Percentiles rank a stretch among this genome's conserved stretches.
phyloP scores from a whole-genome alignment of 208 protist genomes.

The Crithidia fasciculata region DNA sequence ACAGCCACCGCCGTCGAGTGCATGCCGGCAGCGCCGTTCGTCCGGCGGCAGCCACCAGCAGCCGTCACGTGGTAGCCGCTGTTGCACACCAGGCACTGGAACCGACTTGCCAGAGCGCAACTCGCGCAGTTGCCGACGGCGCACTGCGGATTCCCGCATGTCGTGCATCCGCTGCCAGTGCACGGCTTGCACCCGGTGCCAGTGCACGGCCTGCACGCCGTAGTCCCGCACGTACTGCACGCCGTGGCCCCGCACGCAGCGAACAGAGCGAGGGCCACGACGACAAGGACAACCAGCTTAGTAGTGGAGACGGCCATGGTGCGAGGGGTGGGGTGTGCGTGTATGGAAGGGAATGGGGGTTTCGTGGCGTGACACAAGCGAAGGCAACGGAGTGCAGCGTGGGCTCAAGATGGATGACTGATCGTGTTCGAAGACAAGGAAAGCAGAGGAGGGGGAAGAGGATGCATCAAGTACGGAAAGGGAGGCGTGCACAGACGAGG shows the following conservation, averaged over 20 bases:
- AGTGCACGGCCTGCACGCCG: too few relatives aligned
- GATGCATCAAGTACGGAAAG: too few relatives aligned
- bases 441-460: too few relatives aligned
- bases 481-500: too few relatives aligned
- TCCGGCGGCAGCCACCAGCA: not conserved
- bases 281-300: constrained; percentile 12
- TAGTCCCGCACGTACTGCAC: not conserved
- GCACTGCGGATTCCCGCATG: not conserved
- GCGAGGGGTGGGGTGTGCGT: not conserved
- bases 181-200: too few relatives aligned
- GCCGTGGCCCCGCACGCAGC: constrained; percentile 1
- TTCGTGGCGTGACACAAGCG: too few relatives aligned
- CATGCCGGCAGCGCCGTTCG: constrained; percentile 11
- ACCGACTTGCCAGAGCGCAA: constrained; percentile 13
- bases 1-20: constrained; percentile 13
- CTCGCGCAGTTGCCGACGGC: constrained; percentile 6
- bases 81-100: constrained; percentile 21
- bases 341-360: too few relatives aligned
- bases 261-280: constrained; percentile 18
- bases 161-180: too few relatives aligned
- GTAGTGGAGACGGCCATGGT: constrained; percentile 12
- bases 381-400: too few relatives aligned
- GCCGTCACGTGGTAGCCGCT: constrained; percentile 20
- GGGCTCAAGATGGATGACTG: too few relatives aligned
- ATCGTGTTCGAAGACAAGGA: too few relatives aligned